These are phyloP conservation scores for Myxozyma nipponensis DNA, from an alignment of 805 yeast species.

Conservation along the genomic window DNA sequence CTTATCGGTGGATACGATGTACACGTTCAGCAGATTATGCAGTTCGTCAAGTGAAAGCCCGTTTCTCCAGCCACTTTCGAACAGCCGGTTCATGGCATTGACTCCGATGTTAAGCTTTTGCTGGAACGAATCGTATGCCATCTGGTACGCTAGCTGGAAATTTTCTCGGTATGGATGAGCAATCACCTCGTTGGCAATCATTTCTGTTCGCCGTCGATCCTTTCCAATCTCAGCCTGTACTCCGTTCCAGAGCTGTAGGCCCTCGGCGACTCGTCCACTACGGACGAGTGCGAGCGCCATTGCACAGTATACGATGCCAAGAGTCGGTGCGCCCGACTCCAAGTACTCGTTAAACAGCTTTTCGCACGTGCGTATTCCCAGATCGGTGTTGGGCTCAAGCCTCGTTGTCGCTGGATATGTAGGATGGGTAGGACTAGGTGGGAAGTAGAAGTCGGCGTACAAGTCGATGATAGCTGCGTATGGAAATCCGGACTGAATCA, in stretches of 20 bases:
- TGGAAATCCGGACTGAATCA: constrained; percentile 1
- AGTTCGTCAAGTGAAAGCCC: not conserved
- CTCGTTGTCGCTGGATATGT: not conserved
- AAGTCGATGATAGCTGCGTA: constrained; percentile 15
- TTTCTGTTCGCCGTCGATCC: not conserved
- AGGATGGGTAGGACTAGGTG: not conserved
- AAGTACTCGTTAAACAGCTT: not conserved
- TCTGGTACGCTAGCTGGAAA: not conserved
- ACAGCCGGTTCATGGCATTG: not conserved
- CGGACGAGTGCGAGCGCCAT: constrained; percentile 5
- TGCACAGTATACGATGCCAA: constrained; percentile 1
- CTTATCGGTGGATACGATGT: not conserved
- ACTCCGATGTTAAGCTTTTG: not conserved
- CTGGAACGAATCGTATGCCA: not conserved
- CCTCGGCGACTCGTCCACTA: not conserved
- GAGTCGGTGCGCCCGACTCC: not conserved
- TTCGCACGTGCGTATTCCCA: constrained; percentile 1
- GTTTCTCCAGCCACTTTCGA: not conserved
- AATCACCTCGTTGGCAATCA: not conserved
- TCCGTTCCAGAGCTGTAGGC: not conserved
- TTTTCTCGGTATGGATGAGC: not conserved
- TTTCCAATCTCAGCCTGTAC: not conserved
- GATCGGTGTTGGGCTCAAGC: not conserved
- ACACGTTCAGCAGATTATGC: not conserved
- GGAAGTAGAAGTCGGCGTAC: constrained; percentile 4